Percentiles rank a stretch among this genome's conserved stretches.
phyloP scores from a whole-genome alignment of 2,329 filamentous ascomycete genomes.

The Trichoderma sp. region DNA sequence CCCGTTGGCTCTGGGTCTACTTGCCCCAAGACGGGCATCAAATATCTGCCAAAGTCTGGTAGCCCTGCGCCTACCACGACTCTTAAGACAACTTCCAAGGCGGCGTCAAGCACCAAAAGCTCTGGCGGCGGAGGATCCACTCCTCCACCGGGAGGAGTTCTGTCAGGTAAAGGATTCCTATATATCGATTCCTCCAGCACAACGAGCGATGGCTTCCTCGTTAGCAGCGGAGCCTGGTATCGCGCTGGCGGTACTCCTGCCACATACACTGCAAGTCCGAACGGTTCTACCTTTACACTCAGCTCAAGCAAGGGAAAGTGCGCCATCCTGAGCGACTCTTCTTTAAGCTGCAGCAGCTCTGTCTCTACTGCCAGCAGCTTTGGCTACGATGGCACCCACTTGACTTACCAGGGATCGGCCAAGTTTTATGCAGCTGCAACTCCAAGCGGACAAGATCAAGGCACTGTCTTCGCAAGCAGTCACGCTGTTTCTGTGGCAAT shows the following conservation, averaged over 20 bases:
- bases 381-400: not conserved
- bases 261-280: not conserved
- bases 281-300: not conserved
- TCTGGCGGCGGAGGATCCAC: not conserved
- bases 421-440: not conserved
- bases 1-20: constrained; percentile 55
- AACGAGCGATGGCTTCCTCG: not conserved
- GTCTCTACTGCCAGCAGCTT: not conserved
- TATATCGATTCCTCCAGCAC: not conserved
- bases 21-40: constrained; percentile 61
- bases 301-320: constrained; percentile 12
- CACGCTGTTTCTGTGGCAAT: not conserved
- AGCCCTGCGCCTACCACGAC: not conserved
- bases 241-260: constrained; percentile 6
- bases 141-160: not conserved
- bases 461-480: not conserved
- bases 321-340: constrained; percentile 4
- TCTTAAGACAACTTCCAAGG: not conserved
- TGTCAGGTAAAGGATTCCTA: not conserved
- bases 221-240: constrained; percentile 7
- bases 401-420: not conserved
- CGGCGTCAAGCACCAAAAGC: not conserved
- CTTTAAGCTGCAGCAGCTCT: not conserved
- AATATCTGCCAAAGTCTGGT: constrained; percentile 46
- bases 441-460: not conserved